These are phyloP conservation scores for Exserohilum rostratum DNA, from an alignment of 2,329 filamentous ascomycete species.

Conservation along the genomic window DNA sequence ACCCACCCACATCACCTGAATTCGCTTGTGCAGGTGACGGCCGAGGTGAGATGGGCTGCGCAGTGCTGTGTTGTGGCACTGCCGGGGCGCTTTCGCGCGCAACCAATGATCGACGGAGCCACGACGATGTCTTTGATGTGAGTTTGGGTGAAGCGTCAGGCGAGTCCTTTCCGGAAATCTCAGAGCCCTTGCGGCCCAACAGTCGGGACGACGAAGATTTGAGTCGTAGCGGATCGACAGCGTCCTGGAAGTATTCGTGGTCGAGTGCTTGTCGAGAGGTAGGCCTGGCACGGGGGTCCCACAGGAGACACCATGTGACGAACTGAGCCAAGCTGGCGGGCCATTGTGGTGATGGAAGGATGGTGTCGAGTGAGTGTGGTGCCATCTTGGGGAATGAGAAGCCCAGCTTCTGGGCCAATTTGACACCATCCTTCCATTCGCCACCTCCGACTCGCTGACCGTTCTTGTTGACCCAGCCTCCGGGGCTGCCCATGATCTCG, in stretches of 20 bases:
- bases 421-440: conserved; percentile 94
- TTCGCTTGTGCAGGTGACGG: conserved; percentile 53
- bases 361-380: conserved; percentile 93
- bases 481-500: conserved; percentile 98
- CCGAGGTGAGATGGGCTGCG: conserved; percentile 51
- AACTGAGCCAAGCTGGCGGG: conserved; percentile 86
- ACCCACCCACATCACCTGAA: conserved; percentile 51
- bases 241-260: conserved; percentile 93
- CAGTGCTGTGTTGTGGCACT: conserved; percentile 53
- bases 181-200: conserved; percentile 87
- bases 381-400: conserved; percentile 99
- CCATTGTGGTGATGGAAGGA: conserved; percentile 90
- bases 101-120: conserved; percentile 96
- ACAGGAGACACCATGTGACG: conserved; percentile 98
- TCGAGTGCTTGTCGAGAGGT: conserved; percentile 93
- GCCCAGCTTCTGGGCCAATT: conserved; percentile 91
- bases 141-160: conserved; percentile 64
- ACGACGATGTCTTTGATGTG: conserved; percentile 81
- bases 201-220: conserved; percentile 86
- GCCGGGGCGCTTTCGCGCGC: conserved; percentile 72
- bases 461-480: conserved; percentile 95
- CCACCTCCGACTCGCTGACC: conserved; percentile 87
- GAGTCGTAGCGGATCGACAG: conserved; percentile 88
- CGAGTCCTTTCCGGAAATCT: conserved; percentile 68
- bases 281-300: conserved; percentile 91